Base-by-base conservation (phyloP, 2,329 filamentous ascomycete genomes). In the Colletotrichum costaricense region DNA sequence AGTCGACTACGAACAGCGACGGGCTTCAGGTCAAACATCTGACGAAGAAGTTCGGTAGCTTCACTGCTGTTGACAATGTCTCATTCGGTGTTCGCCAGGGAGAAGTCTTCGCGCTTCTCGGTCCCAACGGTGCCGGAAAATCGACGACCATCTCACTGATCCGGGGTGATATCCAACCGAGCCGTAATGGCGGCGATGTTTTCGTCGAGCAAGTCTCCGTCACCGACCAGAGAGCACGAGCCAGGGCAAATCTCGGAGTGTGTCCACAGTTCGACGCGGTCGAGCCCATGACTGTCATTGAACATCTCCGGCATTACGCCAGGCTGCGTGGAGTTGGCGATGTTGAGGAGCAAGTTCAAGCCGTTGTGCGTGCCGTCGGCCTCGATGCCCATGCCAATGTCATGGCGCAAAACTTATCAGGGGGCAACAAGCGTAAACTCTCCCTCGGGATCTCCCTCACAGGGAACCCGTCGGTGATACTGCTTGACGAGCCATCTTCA, bases 401-500 rank as follows among this genome's bases (percentile, higher is more conserved):
- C 26, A 94, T 95, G 88, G 95, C 94, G 0, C 88, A 90, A 68
- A 93, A 93, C 56, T 88, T 98, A 0, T 96, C 93, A 0, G 95
- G 96, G 6, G 96, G 96, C 42, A 98, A 98, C 84, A 97, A 97
- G 85, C 89, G 95, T 19, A 98, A 98, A 82, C 86, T 98, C 1
- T 94, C 92, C 16, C 88, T 98, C 0, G 95, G 93, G 1, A 97
- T 98, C 66, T 95, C 96, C 0, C 86, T 98, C 0, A 97, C 98
- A 88, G 96, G 95, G 2, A 97, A 98, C 77, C 95, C 95, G 0
- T 91, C 92, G 0, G 95, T 98, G 0, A 86, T 98, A 0, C 87
- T 98, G 0, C 91, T 98, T 2, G 96, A 98, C 79, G 96, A 98
- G 80, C 96, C 96, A 0, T 94, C 91, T 0, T 95, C 93, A 0